These are phyloP conservation scores for Sideroxylon spinosum DNA, from an alignment of 179 eudicot genomes.

Conservation along the genomic window DNA sequence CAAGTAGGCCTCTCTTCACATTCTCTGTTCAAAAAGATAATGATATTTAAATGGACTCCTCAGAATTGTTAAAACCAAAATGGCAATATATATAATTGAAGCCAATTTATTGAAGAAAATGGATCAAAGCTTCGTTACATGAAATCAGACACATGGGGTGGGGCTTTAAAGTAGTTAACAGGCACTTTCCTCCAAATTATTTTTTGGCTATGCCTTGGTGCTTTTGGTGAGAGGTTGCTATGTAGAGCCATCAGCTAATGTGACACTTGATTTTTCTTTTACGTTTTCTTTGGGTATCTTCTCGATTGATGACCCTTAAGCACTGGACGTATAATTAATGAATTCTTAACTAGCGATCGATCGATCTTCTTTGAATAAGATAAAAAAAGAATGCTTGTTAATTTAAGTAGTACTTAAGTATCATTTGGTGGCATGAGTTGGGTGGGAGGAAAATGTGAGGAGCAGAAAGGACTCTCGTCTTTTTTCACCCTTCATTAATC, in stretches of 20 bases:
- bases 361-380: too few species aligned
- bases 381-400: background rate
- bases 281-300: background rate
- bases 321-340: too few species aligned
- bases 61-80: background rate
- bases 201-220: too few species aligned
- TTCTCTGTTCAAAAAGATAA: background rate
- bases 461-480: background rate
- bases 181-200: too few species aligned
- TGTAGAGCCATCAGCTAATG: background rate
- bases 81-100: background rate
- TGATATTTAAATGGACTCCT: background rate
- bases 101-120: too few species aligned
- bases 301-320: background rate
- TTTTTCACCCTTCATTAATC: constrained; percentile 23
- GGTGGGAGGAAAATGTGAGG: constrained; percentile 1
- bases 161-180: too few species aligned
- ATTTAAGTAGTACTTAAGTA: background rate
- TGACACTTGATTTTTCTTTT: background rate
- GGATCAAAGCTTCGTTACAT: too few species aligned
- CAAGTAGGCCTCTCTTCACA: background rate
- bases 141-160: too few species aligned
- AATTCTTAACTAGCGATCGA: too few species aligned
- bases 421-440: constrained; percentile 2
- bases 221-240: background rate